Evolutionary conservation across 805 yeast genomes (phyloP), one percentile per base, ranked within the genome.

Genomic region (Isabelozyma rhagii): DNA sequence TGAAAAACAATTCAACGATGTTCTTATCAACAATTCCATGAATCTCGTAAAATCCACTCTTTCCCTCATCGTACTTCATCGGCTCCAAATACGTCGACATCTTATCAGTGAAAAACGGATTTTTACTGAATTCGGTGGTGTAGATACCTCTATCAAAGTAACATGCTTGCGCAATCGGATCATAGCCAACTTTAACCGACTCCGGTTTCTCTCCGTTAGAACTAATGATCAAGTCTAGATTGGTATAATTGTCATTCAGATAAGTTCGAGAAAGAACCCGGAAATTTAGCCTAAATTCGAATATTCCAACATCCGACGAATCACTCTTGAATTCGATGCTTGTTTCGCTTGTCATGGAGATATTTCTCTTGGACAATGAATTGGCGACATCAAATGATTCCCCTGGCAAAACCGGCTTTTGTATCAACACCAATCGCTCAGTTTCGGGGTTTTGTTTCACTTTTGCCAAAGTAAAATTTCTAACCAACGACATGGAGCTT

Each of bases 401-500:
- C 40, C 3, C n/a, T 31, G 55, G 49, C 25, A 57, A 39, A n/a
- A 66, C 48, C 10, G 71, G 71, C 6, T 48, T 49, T 43, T 62
- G 62, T 43, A 53, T 53, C 39, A 67, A 51, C 6, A 51, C 52
- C 48, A 62, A 44, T 41, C 49, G 48, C 15, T 52, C 48, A 29
- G 53, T 45, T 31, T 63, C 68, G 11, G 62, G 56, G 51, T 65
- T 67, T 9, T 59, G 58, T 11, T 55, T 47, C 34, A 53, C 61
- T 28, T 59, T 56, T 28, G 55, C 58, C 47, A 67, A 49, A 14
- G 65, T 57, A 45, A 60, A 57, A 46, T 63, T 63, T 47, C 72
- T 61, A n/a, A 56, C 63, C 15, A 66, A 48, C 1, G 74, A 58
- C 73, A 70, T 66, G 2, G 73, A 63, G 15, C 68, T 57, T 47